These are phyloP conservation scores for Raphanus raphanistrum DNA, from an alignment of 345 rosid species.

Conservation along the genomic window DNA sequence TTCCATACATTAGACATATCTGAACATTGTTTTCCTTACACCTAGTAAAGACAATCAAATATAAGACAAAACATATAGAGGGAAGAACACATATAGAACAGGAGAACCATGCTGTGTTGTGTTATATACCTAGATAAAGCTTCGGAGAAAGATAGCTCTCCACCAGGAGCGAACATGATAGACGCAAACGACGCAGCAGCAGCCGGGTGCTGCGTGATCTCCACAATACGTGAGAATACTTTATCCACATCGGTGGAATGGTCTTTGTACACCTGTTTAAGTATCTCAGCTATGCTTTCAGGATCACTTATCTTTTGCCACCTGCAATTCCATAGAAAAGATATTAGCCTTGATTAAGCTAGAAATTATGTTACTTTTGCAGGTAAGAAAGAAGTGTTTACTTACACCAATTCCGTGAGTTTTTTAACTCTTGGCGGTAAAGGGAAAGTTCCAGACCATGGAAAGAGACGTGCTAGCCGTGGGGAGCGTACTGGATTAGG, in stretches of 20 bases:
- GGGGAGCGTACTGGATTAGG: constrained; percentile 87
- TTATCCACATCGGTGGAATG: constrained; percentile 81
- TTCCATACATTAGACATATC: constrained; percentile 85
- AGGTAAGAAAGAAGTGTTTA: background rate
- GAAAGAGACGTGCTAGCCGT: constrained; percentile 62
- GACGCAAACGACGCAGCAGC: constrained; percentile 95
- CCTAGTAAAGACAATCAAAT: constrained; percentile 41
- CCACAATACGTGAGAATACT: constrained; percentile 73
- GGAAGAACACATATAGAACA: background rate
- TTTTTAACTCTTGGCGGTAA: constrained; percentile 77
- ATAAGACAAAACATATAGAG: background rate
- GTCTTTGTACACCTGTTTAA: constrained; percentile 86
- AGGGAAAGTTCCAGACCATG: constrained; percentile 94
- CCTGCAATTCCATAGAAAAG: constrained; percentile 36
- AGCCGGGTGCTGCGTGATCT: constrained; percentile 83
- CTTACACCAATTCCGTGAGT: constrained; percentile 68
- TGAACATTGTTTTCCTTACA: constrained; percentile 59
- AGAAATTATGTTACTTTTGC: background rate
- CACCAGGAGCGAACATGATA: constrained; percentile 90
- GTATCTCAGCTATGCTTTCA: constrained; percentile 72
- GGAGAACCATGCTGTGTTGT: background rate
- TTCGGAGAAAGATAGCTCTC: constrained; percentile 66
- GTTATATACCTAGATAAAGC: constrained; percentile 49
- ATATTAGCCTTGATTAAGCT: background rate
- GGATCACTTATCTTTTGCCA: constrained; percentile 96